Evolutionary conservation across 2,329 filamentous ascomycete genomes (phyloP).

Genomic region (Zalaria sp.): DNA sequence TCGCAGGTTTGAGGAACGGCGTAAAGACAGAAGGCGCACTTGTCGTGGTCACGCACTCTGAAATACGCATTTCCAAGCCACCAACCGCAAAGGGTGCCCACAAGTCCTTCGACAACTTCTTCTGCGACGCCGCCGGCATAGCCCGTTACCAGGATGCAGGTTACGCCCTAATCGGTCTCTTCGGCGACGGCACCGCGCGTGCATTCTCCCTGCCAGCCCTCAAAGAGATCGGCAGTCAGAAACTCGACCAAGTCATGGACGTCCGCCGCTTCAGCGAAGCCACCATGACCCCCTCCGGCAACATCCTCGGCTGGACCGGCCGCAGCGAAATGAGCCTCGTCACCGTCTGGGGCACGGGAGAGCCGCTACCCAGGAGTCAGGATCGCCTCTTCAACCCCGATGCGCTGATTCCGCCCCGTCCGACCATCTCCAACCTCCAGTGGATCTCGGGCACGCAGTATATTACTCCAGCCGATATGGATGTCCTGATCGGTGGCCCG

Average conservation of each 20-base stretch:
- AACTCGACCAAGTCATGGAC: constrained; percentile 55
- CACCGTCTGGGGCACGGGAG: constrained; percentile 70
- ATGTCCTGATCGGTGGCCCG: constrained; percentile 77
- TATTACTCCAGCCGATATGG: constrained; percentile 73
- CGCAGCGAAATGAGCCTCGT: constrained; percentile 74
- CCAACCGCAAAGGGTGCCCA: constrained; percentile 78
- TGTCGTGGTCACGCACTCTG: constrained; percentile 58
- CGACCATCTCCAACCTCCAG: constrained; percentile 88
- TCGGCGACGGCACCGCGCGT: constrained; percentile 66
- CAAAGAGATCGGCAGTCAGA: constrained; percentile 62
- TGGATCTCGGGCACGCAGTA: constrained; percentile 96
- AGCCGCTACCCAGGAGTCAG: constrained; percentile 38
- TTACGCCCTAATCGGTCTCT: constrained; percentile 68
- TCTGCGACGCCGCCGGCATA: constrained; percentile 71
- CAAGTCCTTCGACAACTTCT: constrained; percentile 69
- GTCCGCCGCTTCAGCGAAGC: constrained; percentile 55
- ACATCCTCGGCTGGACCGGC: constrained; percentile 76
- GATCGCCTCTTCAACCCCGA: constrained; percentile 71
- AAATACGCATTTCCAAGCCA: constrained; percentile 79
- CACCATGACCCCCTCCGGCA: constrained; percentile 61
- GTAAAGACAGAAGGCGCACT: constrained; percentile 65
- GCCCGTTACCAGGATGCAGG: constrained; percentile 59
- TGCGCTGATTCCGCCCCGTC: constrained; percentile 59
- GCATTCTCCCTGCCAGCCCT: constrained; percentile 79
- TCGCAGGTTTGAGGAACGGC: constrained; percentile 65